A percentile compares a stretch with the other conserved stretches of the same genome.
phyloP scores from a whole-genome alignment of 768 basidiomycete genomes.

The Mycena metata region DNA sequence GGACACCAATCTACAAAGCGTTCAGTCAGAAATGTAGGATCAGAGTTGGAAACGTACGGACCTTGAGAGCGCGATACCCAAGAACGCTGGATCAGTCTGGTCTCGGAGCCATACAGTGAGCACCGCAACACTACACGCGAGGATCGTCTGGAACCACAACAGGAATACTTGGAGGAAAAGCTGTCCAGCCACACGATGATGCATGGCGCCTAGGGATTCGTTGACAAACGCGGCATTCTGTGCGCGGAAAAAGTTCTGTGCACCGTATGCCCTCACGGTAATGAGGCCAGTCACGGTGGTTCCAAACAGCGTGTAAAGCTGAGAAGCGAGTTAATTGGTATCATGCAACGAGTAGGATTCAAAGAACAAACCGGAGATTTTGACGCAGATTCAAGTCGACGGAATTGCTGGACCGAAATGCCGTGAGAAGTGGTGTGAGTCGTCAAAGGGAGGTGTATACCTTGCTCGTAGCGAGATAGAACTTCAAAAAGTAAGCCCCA shows the following conservation, averaged over 20 bases:
- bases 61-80: conserved; percentile 27
- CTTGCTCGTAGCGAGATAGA: conserved; percentile 35
- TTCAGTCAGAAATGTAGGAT: neutral
- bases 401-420: conserved; percentile 25
- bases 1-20: conserved; percentile 14
- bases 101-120: conserved; percentile 27
- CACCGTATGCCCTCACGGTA: conserved; percentile 24
- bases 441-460: neutral
- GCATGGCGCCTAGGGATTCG: conserved; percentile 28
- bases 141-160: conserved; percentile 31
- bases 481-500: conserved; percentile 15
- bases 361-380: conserved; percentile 28
- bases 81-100: conserved; percentile 22
- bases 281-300: conserved; percentile 24
- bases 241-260: conserved; percentile 12
- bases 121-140: conserved; percentile 20
- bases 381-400: conserved; percentile 24
- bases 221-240: conserved; percentile 29
- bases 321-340: neutral
- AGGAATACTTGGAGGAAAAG: conserved; percentile 30
- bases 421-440: neutral
- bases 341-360: neutral
- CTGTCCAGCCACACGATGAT: conserved; percentile 22
- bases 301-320: conserved; percentile 33
- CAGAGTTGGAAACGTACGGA: neutral